phyloP scores from a whole-genome alignment of 2,329 filamentous ascomycete genomes.

The Xylariaceae sp. region DNA sequence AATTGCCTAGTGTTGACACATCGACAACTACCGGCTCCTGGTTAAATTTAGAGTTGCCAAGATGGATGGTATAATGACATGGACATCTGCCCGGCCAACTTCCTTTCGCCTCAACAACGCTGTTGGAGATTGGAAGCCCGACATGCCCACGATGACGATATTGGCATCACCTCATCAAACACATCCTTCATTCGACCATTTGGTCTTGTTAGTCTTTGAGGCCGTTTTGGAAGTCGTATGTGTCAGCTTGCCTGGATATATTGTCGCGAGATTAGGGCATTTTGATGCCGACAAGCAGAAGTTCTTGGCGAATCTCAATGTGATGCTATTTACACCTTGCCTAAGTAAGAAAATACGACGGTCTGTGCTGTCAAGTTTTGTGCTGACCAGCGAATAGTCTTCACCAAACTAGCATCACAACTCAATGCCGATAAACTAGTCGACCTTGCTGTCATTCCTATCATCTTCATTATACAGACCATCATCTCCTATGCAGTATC shows the following conservation, averaged over 20 bases:
- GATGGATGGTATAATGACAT: conserved; percentile 35
- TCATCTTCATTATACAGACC: conserved; percentile 90
- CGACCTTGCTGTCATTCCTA: conserved; percentile 91
- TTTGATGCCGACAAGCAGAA: conserved; percentile 97
- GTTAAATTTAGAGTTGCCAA: background rate
- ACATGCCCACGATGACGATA: conserved; percentile 46
- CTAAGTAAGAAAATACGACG: conserved; percentile 65
- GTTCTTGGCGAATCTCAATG: conserved; percentile 94
- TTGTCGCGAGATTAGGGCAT: conserved; percentile 85
- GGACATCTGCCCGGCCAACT: conserved; percentile 44
- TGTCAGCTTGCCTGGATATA: conserved; percentile 90
- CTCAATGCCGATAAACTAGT: conserved; percentile 86
- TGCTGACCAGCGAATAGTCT: conserved; percentile 61
- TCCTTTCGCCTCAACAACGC: conserved; percentile 47
- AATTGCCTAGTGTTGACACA: background rate
- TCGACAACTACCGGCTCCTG: background rate
- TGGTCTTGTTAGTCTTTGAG: conserved; percentile 86
- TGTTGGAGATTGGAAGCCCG: conserved; percentile 28
- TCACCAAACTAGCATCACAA: conserved; percentile 94
- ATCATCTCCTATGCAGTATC: conserved; percentile 82
- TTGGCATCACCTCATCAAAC: conserved; percentile 48
- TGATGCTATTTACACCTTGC: conserved; percentile 94
- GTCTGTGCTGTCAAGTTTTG: background rate
- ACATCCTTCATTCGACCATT: conserved; percentile 68
- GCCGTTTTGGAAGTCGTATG: conserved; percentile 66